These are phyloP conservation scores for Pseudocercospora cruenta DNA, from an alignment of 2,329 filamentous ascomycete species.

Conservation along the genomic window DNA sequence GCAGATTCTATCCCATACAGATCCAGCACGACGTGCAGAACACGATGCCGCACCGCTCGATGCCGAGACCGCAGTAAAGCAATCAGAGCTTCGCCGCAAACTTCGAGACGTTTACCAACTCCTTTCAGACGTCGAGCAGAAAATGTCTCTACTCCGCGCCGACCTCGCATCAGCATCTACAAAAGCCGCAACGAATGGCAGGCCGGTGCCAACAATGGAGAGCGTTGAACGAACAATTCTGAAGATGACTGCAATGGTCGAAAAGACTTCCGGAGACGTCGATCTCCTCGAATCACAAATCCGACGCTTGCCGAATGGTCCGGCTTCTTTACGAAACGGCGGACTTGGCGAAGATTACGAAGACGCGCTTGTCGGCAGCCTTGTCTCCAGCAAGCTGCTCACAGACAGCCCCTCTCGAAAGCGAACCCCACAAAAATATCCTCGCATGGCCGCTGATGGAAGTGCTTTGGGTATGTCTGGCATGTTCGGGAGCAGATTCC, in stretches of 20 bases:
- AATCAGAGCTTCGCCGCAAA: conserved; percentile 78
- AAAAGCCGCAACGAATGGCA: conserved; percentile 9
- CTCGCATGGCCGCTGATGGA: conserved; percentile 35
- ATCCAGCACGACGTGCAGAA: conserved; percentile 68
- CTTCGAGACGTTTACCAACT: conserved; percentile 74
- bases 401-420: conserved; percentile 39
- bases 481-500: conserved; percentile 38
- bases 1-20: conserved; percentile 69
- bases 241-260: conserved; percentile 90
- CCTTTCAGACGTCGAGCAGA: conserved; percentile 78
- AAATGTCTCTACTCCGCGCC: conserved; percentile 75
- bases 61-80: conserved; percentile 79
- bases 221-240: conserved; percentile 87
- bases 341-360: conserved; percentile 37
- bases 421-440: conserved; percentile 40
- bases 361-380: conserved; percentile 37
- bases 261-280: conserved; percentile 88
- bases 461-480: conserved; percentile 41
- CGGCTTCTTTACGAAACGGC: conserved; percentile 32
- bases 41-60: conserved; percentile 75
- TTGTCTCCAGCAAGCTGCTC: conserved; percentile 35
- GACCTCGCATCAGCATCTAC: conserved; percentile 64
- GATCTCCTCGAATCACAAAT: conserved; percentile 88
- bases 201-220: conserved; percentile 77
- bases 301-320: conserved; percentile 61